A percentile compares a stretch with the other conserved stretches of the same genome.
phyloP scores from a whole-genome alignment of 2,329 filamentous ascomycete species.

The Setomelanomma holmii region DNA sequence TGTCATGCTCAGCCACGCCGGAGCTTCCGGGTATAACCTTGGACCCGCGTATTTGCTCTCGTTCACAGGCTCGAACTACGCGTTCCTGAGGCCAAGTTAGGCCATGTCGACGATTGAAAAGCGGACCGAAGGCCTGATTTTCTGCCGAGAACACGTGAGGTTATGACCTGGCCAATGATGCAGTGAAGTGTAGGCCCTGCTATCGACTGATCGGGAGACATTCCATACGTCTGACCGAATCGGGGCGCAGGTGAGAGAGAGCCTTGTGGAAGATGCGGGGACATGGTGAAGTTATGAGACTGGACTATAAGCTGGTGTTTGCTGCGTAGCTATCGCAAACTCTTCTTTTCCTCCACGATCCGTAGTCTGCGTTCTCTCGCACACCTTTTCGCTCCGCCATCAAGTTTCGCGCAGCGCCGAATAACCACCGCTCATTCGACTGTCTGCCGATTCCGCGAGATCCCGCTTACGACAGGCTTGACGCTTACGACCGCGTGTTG shows the following conservation, averaged over 20 bases:
- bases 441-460: neutral
- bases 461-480: slow-evolving; percentile 2
- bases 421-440: neutral
- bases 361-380: neutral
- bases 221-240: neutral
- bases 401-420: neutral
- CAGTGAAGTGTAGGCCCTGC: slow-evolving; percentile 1
- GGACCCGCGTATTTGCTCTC: slow-evolving; percentile 1
- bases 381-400: neutral
- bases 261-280: slow-evolving; percentile 1
- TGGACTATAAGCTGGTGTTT: neutral
- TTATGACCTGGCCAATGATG: slow-evolving; percentile 1
- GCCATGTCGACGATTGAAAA: neutral
- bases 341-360: neutral
- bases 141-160: neutral
- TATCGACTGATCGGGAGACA: neutral
- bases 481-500: slow-evolving; percentile 1
- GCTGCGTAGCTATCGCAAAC: neutral
- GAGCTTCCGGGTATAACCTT: neutral
- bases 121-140: neutral
- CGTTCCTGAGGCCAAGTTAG: slow-evolving; percentile 6
- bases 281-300: neutral
- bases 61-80: neutral
- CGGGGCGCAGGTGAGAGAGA: neutral
- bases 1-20: neutral